phyloP scores from a whole-genome alignment of 2,329 filamentous ascomycete species.

The Penicillium vulpinum region DNA sequence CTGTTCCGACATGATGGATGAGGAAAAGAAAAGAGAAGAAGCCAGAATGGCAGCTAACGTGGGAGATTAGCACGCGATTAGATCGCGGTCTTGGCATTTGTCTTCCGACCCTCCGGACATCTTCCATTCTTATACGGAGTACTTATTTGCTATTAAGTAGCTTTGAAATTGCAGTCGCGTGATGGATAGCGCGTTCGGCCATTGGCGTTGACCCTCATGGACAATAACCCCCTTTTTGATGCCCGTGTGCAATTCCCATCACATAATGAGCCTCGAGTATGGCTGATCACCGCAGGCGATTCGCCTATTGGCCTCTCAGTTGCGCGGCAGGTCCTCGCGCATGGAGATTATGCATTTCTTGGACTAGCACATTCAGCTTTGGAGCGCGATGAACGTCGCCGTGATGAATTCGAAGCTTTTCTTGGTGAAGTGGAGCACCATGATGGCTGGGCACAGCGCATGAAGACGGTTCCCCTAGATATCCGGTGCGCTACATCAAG shows the following conservation, averaged over 20 bases:
- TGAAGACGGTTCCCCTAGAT: slow-evolving; percentile 63
- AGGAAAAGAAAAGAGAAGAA: slow-evolving; percentile 12
- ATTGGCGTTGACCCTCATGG: slow-evolving; percentile 32
- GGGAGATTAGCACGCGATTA: slow-evolving; percentile 4
- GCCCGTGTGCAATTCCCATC: slow-evolving; percentile 55
- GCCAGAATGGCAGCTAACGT: slow-evolving; percentile 9
- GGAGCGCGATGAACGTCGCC: slow-evolving; percentile 69
- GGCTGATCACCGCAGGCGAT: slow-evolving; percentile 86
- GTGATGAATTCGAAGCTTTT: slow-evolving; percentile 76
- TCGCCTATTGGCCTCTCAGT: slow-evolving; percentile 83
- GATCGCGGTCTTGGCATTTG: slow-evolving; percentile 9
- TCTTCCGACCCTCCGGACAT: slow-evolving; percentile 1
- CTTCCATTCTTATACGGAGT: neutral
- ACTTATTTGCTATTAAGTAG: neutral
- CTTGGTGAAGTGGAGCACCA: slow-evolving; percentile 64
- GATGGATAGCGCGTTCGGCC: slow-evolving; percentile 31
- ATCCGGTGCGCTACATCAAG: slow-evolving; percentile 44
- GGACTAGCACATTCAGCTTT: slow-evolving; percentile 78
- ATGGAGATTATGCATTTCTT: slow-evolving; percentile 87
- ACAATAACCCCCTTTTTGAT: slow-evolving; percentile 35
- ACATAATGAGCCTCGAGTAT: slow-evolving; percentile 73
- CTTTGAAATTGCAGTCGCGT: slow-evolving; percentile 17
- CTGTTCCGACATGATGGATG: slow-evolving; percentile 42
- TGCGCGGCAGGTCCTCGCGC: slow-evolving; percentile 76
- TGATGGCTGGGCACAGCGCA: slow-evolving; percentile 77